Evolutionary conservation across 2,329 filamentous ascomycete species (phyloP).

Genomic region (Apiospora arundinis): DNA sequence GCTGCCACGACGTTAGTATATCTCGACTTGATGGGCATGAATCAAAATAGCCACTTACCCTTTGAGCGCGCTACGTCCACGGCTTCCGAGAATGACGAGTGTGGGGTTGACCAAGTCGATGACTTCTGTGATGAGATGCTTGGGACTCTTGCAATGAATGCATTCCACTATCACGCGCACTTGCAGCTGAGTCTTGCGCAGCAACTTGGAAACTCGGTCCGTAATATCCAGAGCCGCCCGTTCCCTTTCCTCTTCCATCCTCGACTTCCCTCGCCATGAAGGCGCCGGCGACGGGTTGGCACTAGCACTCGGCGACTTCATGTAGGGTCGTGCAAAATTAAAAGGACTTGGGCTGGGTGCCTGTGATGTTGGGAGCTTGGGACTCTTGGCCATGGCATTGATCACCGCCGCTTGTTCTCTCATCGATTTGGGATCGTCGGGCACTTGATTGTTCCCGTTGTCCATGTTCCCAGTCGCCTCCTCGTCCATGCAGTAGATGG

Average conservation of each 20-base stretch:
- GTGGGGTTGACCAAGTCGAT: slow-evolving; percentile 94
- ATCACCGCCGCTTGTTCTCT: slow-evolving; percentile 77
- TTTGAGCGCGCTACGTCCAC: slow-evolving; percentile 90
- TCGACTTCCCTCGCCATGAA: slow-evolving; percentile 57
- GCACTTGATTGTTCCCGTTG: slow-evolving; percentile 56
- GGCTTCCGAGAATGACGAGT: slow-evolving; percentile 88
- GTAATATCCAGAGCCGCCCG: slow-evolving; percentile 85
- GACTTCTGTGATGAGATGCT: slow-evolving; percentile 95
- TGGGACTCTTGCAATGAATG: slow-evolving; percentile 96
- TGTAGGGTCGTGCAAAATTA: slow-evolving; percentile 40
- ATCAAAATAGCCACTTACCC: slow-evolving; percentile 64
- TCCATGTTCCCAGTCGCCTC: slow-evolving; percentile 67
- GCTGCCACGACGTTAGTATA: slow-evolving; percentile 54
- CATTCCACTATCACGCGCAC: slow-evolving; percentile 95
- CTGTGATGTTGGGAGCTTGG: slow-evolving; percentile 40
- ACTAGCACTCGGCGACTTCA: slow-evolving; percentile 43
- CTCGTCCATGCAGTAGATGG: slow-evolving; percentile 93
- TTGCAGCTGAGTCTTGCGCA: slow-evolving; percentile 91
- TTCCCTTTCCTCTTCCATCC: slow-evolving; percentile 78
- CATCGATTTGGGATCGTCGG: slow-evolving; percentile 77
- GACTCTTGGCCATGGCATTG: slow-evolving; percentile 61
- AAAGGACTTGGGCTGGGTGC: slow-evolving; percentile 37
- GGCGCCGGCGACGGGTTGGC: slow-evolving; percentile 54
- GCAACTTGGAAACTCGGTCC: slow-evolving; percentile 79
- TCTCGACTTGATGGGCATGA: slow-evolving; percentile 24